Evolutionary conservation across 257 asterid genomes (phyloP).

Genomic region (Lycium barbarum): DNA sequence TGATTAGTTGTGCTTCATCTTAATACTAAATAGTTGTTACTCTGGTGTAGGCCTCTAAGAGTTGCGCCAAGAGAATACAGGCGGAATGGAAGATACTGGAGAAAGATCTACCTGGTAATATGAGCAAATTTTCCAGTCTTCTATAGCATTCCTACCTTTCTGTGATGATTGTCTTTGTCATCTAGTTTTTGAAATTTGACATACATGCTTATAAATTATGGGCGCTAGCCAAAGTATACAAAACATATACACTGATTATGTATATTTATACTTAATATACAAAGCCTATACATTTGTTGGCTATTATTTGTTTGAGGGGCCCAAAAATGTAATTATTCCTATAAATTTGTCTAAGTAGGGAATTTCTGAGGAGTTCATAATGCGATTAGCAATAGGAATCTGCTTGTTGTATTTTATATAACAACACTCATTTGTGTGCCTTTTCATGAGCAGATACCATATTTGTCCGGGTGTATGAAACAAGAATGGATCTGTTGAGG

Average conservation of each 20-base stretch:
- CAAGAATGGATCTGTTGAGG: slow-evolving; percentile 46
- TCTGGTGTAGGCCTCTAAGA: slow-evolving; percentile 33
- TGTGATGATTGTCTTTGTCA: slow-evolving; percentile 6
- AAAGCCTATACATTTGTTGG: no score
- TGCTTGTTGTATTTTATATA: neutral
- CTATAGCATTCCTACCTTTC: slow-evolving; percentile 9
- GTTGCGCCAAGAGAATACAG: slow-evolving; percentile 38
- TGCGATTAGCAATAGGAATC: neutral
- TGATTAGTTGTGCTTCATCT: neutral
- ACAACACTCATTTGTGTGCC: neutral
- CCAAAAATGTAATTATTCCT: no score
- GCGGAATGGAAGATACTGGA: slow-evolving; percentile 48
- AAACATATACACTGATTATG: no score
- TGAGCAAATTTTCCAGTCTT: neutral
- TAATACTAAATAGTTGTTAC: neutral
- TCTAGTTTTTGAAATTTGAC: slow-evolving; percentile 15
- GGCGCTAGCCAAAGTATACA: no score
- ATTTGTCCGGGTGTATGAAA: slow-evolving; percentile 47
- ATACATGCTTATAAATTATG: neutral
- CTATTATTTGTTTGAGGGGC: no score
- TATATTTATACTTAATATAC: no score
- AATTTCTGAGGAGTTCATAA: neutral
- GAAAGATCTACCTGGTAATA: slow-evolving; percentile 44
- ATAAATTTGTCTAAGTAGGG: neutral
- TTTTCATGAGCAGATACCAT: slow-evolving; percentile 35